phyloP scores from a whole-genome alignment of 116 monocot genomes.

The Cymodocea nodosa region DNA sequence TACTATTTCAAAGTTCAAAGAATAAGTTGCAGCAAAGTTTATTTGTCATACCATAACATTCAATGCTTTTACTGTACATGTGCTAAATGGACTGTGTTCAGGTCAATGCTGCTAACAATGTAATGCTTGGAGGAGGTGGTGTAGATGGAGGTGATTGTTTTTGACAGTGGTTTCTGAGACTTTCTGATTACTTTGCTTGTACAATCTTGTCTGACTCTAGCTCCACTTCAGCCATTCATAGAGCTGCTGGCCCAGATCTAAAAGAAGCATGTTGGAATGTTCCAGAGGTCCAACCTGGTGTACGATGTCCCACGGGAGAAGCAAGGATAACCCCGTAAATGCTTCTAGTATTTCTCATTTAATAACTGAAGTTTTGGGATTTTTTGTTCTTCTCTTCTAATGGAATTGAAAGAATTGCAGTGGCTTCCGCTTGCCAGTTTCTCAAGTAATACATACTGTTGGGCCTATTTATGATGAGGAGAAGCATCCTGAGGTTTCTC shows the following conservation, averaged over 20 bases:
- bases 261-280: slow-evolving; percentile 38
- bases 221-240: slow-evolving; percentile 58
- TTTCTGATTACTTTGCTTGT: neutral
- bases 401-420: slow-evolving; percentile 26
- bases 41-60: neutral
- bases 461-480: slow-evolving; percentile 66
- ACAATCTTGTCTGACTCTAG: neutral
- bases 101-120: slow-evolving; percentile 83
- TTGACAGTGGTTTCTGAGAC: neutral
- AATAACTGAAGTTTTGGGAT: neutral
- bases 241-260: slow-evolving; percentile 85
- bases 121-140: slow-evolving; percentile 86
- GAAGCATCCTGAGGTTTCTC: slow-evolving; percentile 42
- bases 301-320: slow-evolving; percentile 84
- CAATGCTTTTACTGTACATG: neutral
- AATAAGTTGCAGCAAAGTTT: neutral
- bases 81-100: slow-evolving; percentile 3
- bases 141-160: slow-evolving; percentile 74
- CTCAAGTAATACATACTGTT: slow-evolving; percentile 84
- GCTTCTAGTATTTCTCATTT: neutral
- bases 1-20: neutral
- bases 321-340: slow-evolving; percentile 76
- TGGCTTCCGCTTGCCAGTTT: slow-evolving; percentile 69
- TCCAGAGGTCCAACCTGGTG: slow-evolving; percentile 50
- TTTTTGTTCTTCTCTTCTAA: neutral